Evolutionary conservation across 164 flowering plant genomes (phyloP).

Genomic region (Vitis amurensis): DNA sequence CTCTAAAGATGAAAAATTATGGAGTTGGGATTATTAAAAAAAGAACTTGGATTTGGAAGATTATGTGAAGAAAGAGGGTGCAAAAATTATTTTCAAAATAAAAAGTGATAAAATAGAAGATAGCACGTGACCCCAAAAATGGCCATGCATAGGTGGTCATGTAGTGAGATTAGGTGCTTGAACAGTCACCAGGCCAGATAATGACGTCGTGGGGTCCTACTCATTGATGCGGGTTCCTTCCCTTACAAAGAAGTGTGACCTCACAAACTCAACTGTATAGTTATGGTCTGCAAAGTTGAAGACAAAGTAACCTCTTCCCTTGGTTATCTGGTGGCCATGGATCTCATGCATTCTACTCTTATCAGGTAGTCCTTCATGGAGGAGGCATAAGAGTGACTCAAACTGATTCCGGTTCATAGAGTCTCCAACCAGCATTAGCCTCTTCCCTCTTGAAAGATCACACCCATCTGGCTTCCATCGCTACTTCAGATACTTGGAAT

Average conservation of each 20-base stretch:
- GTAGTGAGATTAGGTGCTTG: too few species aligned
- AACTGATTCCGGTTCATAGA: constrained; percentile 97
- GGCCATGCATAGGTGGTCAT: too few species aligned
- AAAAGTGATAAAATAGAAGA: too few species aligned
- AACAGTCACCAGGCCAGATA: too few species aligned
- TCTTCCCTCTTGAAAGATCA: constrained; percentile 86
- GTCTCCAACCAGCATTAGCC: constrained; percentile 89
- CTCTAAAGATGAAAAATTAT: too few species aligned
- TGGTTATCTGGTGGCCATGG: constrained; percentile 80
- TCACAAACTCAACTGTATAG: constrained; percentile 80
- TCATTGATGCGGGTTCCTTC: constrained; percentile 74
- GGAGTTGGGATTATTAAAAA: too few species aligned
- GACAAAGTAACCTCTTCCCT: constrained; percentile 82
- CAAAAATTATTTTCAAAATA: too few species aligned
- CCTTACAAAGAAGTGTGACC: constrained; percentile 89
- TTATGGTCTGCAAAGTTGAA: constrained; percentile 82
- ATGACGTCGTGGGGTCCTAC: constrained; percentile 21
- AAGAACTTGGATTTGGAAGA: too few species aligned
- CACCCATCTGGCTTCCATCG: constrained; percentile 87
- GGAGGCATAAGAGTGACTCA: constrained; percentile 86
- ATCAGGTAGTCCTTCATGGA: constrained; percentile 64
- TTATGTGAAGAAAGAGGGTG: too few species aligned
- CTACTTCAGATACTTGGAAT: constrained; percentile 69
- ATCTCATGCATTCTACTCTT: constrained; percentile 79
- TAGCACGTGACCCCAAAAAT: too few species aligned